Evolutionary conservation across 2,329 filamentous ascomycete species (phyloP), one percentile per base, ranked within the genome.

Genomic region (Aspergillus sp.): DNA sequence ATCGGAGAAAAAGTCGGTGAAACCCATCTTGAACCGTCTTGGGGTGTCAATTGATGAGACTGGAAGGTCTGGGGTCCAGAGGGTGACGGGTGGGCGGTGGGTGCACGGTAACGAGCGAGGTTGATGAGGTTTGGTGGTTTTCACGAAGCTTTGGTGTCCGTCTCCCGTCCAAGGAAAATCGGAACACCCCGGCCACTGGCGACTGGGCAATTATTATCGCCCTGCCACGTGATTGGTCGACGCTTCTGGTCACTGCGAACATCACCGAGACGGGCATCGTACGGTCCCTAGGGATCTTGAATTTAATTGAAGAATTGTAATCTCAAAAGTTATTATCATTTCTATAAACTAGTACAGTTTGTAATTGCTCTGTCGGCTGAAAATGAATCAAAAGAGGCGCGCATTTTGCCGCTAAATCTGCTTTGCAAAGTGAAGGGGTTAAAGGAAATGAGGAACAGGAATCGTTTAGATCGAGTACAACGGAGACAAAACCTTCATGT

Each of bases 1-100:
- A 74, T 86, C 84, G 76, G 81, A 79, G 78, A 87, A 81, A 76
- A 85, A 83, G 73, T 87, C 83, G 74, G 83, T 79, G 78, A 87
- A 78, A 75, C 84, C 83, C 85, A 88, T 88, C 71, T 63, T 76
- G 72, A 68, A 65, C 61, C 62, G 59, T 60, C 62, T 60, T 62
- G 49, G 45, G 52, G 48, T 53, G 50, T 70, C 68, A 73, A 71
- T 71, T 69, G 67, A 65, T 61, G 64, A 66, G 67, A 67, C 64
- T 65, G 65, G 62, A 62, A 62, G 62, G 61, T 60, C 62, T 61
- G 61, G 61, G 55, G 63, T 57, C 57, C 51, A 55, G 56, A 34
- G 43, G 47, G 58, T 55, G 57, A 42, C 38, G 58, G 63, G 62
- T 64, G 62, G 58, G 62, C 34, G 49, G 48, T 51, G 50, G 49